Evolutionary conservation across 2,329 filamentous ascomycete genomes (phyloP), one percentile per base, ranked within the genome.

Genomic region (Paraphaeosphaeria sporulosa): DNA sequence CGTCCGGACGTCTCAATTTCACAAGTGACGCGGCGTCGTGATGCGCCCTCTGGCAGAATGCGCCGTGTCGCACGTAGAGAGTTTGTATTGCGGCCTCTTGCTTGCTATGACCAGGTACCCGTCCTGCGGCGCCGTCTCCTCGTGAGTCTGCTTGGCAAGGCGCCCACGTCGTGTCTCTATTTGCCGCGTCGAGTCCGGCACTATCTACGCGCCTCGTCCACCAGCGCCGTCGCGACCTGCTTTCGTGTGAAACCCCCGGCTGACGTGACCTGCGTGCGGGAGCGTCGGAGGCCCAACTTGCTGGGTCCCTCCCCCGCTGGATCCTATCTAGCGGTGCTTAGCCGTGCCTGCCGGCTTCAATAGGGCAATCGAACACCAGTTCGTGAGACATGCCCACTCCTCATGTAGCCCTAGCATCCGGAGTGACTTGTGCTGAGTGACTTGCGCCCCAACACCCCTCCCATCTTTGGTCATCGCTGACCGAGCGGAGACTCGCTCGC

Each of bases 121-220:
- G 59, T 69, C 59, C 62, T 64, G 62, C 60, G 65, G 44, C 56
- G 54, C 49, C 48, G 34, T 50, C 46, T 30, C 52, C 27, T 64
- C 60, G 62, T 65, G 38, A 40, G 59, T 63, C 64, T 61, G 63
- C 67, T 68, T 65, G 65, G 62, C 63, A 40, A 60, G 66, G 64
- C 66, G 65, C 64, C 61, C 65, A 70, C 65, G 69, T 62, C 68
- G 72, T 63, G 61, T 63, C 68, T 63, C 65, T 53, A 73, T 75
- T 75, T 72, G 73, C 72, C 70, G 67, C 67, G 66, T 69, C 64
- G 57, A 70, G 64, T 71, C 70, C 71, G 64, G 62, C 62, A 65
- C 63, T 62, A 64, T 54, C 56, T 51, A 34, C 48, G 23, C 47
- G 21, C 38, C 38, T 55, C 59, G 50, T 58, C 64, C 60, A 59